Evolutionary conservation across 495 filamentous ascomycete species (phyloP), one percentile per base, ranked within the genome.

Genomic region (Jackrogersella minutella): DNA sequence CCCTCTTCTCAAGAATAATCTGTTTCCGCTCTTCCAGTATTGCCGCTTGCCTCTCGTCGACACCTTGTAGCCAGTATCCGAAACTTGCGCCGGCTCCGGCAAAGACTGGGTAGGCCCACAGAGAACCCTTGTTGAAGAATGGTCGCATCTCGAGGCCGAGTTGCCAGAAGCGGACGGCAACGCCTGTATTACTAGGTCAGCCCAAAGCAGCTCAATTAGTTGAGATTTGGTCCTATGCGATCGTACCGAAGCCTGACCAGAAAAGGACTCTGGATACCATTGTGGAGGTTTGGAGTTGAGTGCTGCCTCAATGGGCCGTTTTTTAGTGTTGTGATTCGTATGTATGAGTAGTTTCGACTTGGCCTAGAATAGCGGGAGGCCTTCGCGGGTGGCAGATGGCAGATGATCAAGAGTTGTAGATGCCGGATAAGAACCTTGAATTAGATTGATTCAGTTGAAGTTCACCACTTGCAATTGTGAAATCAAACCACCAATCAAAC

Each of bases 111-210:
- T 96, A 99, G n/a, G 85, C 92, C 90, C 89, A 94, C 62, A 95
- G 83, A 37, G 89, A 87, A 73, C 87, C 82, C 58, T 80, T 84
- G 76, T 86, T 86, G 82, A 97, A 90, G 76, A 96, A 87, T 16
- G 95, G 95, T 58, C 95, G 93, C 94, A 97, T 96, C 81, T 99
- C 94, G 73, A 99, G 93, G 69, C 93, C 96, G 76, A 98, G 89
- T 80, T 97, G 94, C 92, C 92, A 97, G 77, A 92, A 80, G 67
- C 94, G 93, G 74, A 93, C 90, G 73, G 88, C 92, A 74, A 96
- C 74, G 82, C 95, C 95, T 99, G 60, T 19, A 14, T 31, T 40
- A 22, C 5, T 6, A 7, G 44, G 62, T 66, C n/a, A 62, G 54
- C 54, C 49, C 34, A 13, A 21, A 7, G 19, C 49, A 37, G 43